Evolutionary conservation across 495 filamentous ascomycete species (phyloP), one percentile per base, ranked within the genome.

Genomic region (Trichocladium antarcticum): DNA sequence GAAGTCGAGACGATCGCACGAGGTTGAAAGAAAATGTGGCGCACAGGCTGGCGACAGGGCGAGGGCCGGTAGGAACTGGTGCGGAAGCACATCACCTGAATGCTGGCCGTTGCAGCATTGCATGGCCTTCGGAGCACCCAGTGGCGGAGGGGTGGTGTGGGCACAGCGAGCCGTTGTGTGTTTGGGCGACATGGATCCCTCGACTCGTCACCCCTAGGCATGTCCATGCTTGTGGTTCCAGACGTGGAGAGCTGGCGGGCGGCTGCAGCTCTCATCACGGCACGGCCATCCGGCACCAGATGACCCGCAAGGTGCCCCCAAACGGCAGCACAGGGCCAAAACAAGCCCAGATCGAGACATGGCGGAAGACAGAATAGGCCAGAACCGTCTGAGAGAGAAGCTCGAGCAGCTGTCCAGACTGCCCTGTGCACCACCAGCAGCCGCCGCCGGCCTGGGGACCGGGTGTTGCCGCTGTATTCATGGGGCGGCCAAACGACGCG

Each of bases 21-120:
- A 57, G 32, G 57, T 59, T 50, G 49, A 57, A 59, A 59, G 57
- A 62, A 57, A 57, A 62, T 59, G 59, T 62, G 59, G 59, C 59
- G 51, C 42, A 47, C 17, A 52, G 59, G 59, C 42, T 49, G 50
- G 54, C 59, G 37, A 51, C 59, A 58, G 53, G 24, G 34, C 41
- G 42, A 57, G 46, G 41, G n/a, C n/a, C n/a, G n/a, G 53, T 36
- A 45, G 44, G 43, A 44, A 47, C 37, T 15, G 51, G 24, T 45
- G 42, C 47, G 35, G 43, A 47, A 21, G 44, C 40, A 49, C 55
- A 57, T 60, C 60, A 56, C 35, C 55, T 44, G 50, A 44, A 44
- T 32, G 38, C 17, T 24, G 24, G 24, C 20, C 31, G 38, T 21
- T 53, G 48, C 51, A 43, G n/a, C n/a, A n/a, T n/a, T 31, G 21